Evolutionary conservation across 2,329 filamentous ascomycete genomes (phyloP), one percentile per base, ranked within the genome.

Genomic region (Cercospora nicotianae): DNA sequence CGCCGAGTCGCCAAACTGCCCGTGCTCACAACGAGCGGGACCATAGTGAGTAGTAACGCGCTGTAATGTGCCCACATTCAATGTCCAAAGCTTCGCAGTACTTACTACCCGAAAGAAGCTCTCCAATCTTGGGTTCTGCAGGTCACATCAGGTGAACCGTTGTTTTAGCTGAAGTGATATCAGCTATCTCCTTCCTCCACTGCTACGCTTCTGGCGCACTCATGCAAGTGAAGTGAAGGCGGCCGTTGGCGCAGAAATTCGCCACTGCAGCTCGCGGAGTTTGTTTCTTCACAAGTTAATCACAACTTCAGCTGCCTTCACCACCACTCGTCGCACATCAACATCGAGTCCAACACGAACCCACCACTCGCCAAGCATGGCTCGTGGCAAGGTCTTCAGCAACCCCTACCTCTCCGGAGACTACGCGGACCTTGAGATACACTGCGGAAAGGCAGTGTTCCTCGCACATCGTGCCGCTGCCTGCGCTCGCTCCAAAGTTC

Each of bases 371-470:
- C 16, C 42, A 18, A 48, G 5, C 42, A 36, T 58, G 53, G 36
- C 53, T 28, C 16, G 33, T 18, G 36, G 48, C 7, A 62, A 36
- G 12, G 23, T 13, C 9, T 33, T 65, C 33, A 23, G 62, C 55
- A 61, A 64, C 13, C 13, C 42, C 9, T 42, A 55, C 12, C 36
- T 64, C 7, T 30, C 61, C 39, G 23, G 36, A n/a, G 59, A 67
- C 8, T 73, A 70, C 60, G 55, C n/a, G 5, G 72, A 74, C 57
- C 59, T 74, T 12, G 62, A 70, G 42, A 65, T 73, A 39, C 28
- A 51, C 8, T 72, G 68, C 59, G 66, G 59, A 5, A 67, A 33
- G n/a, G 42, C 55, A 16, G 48, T 9, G 8, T 72, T 68, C 62
- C 10, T 42, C 2, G 70, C 67, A 2, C 70, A 74, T 45, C 65